A percentile compares a stretch with the other conserved stretches of the same genome.
phyloP scores from a whole-genome alignment of 2,329 filamentous ascomycete genomes.

The Ceratocystis alfenasii region DNA sequence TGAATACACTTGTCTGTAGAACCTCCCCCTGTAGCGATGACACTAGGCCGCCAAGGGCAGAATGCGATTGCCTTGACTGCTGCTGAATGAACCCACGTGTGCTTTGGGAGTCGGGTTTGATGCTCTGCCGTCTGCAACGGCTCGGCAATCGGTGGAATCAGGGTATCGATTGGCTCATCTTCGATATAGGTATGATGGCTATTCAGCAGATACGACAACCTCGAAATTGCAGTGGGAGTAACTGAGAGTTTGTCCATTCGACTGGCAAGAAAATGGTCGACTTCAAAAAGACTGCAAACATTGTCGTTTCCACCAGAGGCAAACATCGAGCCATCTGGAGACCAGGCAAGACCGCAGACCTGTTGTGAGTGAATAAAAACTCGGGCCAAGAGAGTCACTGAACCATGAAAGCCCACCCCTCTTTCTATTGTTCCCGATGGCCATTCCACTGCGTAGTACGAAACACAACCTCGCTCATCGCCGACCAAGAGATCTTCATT shows the following conservation, averaged over 20 bases:
- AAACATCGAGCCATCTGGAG: constrained; percentile 60
- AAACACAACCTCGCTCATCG: constrained; percentile 69
- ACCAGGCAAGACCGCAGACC: constrained; percentile 88
- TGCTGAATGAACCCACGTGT: constrained; percentile 67
- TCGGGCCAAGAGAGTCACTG: constrained; percentile 63
- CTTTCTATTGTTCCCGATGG: constrained; percentile 50
- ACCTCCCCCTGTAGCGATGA: constrained; percentile 83
- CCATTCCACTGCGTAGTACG: constrained; percentile 89
- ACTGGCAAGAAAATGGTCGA: constrained; percentile 41
- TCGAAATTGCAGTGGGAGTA: constrained; percentile 8
- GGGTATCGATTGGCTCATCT: constrained; percentile 4
- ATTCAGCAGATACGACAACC: constrained; percentile 4
- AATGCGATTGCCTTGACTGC: constrained; percentile 96
- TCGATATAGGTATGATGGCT: constrained; percentile 9
- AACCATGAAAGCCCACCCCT: constrained; percentile 59
- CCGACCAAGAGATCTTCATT: constrained; percentile 81
- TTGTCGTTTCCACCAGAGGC: constrained; percentile 92
- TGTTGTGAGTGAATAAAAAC: constrained; percentile 76
- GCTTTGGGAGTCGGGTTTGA: constrained; percentile 28
- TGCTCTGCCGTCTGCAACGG: not conserved
- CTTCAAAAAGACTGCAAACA: constrained; percentile 67
- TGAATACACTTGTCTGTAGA: constrained; percentile 92
- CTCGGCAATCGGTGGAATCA: constrained; percentile 16
- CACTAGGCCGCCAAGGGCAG: constrained; percentile 79
- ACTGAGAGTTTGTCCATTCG: constrained; percentile 17